Percentiles rank a stretch among this genome's conserved stretches.
Evolutionary conservation across 2,329 filamentous ascomycete species (phyloP).

Genomic region (Curvularia lunata): DNA sequence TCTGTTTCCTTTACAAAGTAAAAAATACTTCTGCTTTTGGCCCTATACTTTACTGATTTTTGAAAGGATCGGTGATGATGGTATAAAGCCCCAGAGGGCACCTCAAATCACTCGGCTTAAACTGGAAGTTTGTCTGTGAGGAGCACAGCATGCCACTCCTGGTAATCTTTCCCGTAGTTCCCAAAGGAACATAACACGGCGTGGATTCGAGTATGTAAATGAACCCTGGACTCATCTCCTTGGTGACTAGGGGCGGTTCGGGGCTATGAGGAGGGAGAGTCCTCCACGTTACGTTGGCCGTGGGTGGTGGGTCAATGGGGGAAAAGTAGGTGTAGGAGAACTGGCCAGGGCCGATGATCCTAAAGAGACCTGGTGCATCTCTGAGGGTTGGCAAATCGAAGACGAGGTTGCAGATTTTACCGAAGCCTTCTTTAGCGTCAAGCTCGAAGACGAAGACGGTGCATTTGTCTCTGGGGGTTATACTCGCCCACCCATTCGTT

Average conservation of each 20-base stretch:
- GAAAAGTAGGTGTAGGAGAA: constrained; percentile 37
- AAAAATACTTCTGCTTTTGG: not conserved
- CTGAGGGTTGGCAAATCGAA: constrained; percentile 35
- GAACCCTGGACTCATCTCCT: constrained; percentile 30
- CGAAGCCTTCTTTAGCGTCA: constrained; percentile 25
- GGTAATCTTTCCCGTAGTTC: not conserved
- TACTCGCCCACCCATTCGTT: constrained; percentile 21
- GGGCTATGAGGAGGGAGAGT: constrained; percentile 29
- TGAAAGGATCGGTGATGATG: not conserved
- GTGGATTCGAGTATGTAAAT: constrained; percentile 32
- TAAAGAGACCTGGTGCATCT: not conserved
- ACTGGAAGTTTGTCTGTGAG: not conserved
- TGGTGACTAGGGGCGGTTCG: constrained; percentile 27
- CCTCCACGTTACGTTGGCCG: constrained; percentile 31
- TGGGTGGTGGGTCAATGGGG: constrained; percentile 27
- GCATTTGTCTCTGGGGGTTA: constrained; percentile 39
- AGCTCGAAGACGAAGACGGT: constrained; percentile 41
- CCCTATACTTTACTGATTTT: not conserved
- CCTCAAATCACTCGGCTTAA: not conserved
- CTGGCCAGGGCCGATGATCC: constrained; percentile 19
- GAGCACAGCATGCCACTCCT: not conserved
- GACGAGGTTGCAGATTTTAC: constrained; percentile 40
- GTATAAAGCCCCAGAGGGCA: not conserved
- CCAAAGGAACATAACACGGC: constrained; percentile 30
- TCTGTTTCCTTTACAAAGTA: not conserved